These are phyloP conservation scores for Syzygium oleosum DNA, from an alignment of 345 rosid species.

Conservation along the genomic window DNA sequence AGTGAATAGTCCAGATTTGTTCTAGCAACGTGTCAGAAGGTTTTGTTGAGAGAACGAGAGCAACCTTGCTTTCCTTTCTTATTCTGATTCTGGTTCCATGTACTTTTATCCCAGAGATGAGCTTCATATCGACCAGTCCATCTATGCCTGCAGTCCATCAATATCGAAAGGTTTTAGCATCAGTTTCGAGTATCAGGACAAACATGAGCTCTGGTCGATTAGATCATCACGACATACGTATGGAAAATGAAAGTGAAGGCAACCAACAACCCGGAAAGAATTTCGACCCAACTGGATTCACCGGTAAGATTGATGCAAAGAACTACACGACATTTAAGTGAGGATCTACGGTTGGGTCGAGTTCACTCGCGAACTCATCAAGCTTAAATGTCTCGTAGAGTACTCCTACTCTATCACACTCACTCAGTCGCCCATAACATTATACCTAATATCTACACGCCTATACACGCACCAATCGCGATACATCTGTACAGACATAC, in stretches of 20 bases:
- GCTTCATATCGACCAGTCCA: constrained; percentile 99
- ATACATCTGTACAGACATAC: background rate
- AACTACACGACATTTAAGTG: background rate
- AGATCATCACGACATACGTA: background rate
- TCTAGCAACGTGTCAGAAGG: background rate
- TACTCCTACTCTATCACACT: background rate
- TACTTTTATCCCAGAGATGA: constrained; percentile 99
- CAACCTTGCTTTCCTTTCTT: constrained; percentile 99
- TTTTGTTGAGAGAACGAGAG: background rate
- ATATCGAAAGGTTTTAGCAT: background rate
- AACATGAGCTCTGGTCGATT: background rate
- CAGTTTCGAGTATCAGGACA: background rate
- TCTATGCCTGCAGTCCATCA: constrained; percentile 57
- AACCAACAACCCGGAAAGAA: background rate
- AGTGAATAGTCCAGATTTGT: background rate
- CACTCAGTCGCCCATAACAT: background rate
- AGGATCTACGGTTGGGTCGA: background rate
- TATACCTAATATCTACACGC: background rate
- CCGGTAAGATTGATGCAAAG: background rate
- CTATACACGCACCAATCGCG: background rate
- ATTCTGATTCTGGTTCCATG: constrained; percentile 99
- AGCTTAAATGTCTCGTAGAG: background rate
- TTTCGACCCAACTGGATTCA: background rate
- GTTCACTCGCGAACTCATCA: background rate
- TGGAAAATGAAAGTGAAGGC: background rate